A percentile compares a stretch with the other conserved stretches of the same genome.
Conservation (phyloP, 2,329 filamentous ascomycete genomes). For the Clarireedia homoeocarpa region DNA sequence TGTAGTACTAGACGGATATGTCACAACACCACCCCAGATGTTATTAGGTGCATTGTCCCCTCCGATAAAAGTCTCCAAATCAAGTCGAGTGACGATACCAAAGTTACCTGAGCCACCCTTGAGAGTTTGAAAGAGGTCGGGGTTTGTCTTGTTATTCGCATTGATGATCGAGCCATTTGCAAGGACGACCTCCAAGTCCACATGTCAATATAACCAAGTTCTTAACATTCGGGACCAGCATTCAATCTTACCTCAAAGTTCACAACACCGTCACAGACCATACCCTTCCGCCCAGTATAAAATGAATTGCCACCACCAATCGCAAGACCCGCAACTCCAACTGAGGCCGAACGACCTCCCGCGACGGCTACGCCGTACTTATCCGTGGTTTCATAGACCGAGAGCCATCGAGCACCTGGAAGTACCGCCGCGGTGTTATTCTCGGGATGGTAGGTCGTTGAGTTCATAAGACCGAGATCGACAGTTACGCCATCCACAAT, state of each 20-base stretch:
- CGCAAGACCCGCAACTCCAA: constrained; percentile 17
- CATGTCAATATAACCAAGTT: not conserved
- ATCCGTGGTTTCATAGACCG: not conserved
- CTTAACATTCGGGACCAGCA: not conserved
- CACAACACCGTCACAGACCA: constrained; percentile 13
- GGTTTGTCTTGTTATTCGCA: constrained; percentile 33
- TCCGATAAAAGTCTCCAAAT: constrained; percentile 32
- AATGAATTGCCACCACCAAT: constrained; percentile 20
- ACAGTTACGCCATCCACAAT: constrained; percentile 42
- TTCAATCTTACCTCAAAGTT: constrained; percentile 7
- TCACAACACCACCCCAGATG: constrained; percentile 12
- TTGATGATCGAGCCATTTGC: constrained; percentile 41
- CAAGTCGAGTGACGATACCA: constrained; percentile 42
- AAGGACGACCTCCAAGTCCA: constrained; percentile 27
- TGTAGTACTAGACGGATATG: not conserved
- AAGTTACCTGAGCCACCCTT: constrained; percentile 38
- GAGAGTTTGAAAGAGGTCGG: constrained; percentile 45
- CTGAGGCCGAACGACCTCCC: constrained; percentile 11
- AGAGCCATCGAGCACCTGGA: constrained; percentile 31
- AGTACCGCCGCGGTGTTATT: constrained; percentile 29
- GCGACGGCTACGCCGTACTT: constrained; percentile 5
- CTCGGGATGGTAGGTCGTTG: constrained; percentile 24
- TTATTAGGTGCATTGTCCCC: not conserved
- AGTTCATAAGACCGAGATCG: constrained; percentile 33
- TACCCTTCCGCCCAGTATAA: constrained; percentile 16